Evolutionary conservation across 2,329 filamentous ascomycete species (phyloP).

Genomic region (Torrubiella hemipterigena): DNA sequence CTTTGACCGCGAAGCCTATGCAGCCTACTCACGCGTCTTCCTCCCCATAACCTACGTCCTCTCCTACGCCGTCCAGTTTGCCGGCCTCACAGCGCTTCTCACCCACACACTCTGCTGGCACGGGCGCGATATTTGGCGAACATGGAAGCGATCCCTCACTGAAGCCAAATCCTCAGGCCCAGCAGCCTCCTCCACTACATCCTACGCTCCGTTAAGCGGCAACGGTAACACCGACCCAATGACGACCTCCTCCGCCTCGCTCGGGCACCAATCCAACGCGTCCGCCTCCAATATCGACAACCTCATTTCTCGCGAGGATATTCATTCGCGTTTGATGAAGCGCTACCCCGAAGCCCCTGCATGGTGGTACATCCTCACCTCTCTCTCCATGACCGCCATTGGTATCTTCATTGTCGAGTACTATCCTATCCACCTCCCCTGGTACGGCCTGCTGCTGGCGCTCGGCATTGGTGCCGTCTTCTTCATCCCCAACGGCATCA

Average conservation of each 20-base stretch:
- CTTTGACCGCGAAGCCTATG: slow-evolving; percentile 66
- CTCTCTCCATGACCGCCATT: slow-evolving; percentile 62
- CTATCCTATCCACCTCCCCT: slow-evolving; percentile 73
- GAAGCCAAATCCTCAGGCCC: slow-evolving; percentile 44
- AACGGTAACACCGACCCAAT: slow-evolving; percentile 6
- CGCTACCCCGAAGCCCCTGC: slow-evolving; percentile 73
- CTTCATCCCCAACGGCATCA: slow-evolving; percentile 83
- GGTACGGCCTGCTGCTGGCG: slow-evolving; percentile 74
- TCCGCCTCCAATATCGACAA: slow-evolving; percentile 33
- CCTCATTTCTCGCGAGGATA: slow-evolving; percentile 61
- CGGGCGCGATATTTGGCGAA: slow-evolving; percentile 67
- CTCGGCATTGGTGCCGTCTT: slow-evolving; percentile 67
- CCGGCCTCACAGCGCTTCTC: slow-evolving; percentile 64
- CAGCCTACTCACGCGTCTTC: slow-evolving; percentile 73
- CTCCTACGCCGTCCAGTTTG: slow-evolving; percentile 79
- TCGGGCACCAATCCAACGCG: slow-evolving; percentile 15
- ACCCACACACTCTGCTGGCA: slow-evolving; percentile 80
- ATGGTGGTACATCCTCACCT: slow-evolving; percentile 69
- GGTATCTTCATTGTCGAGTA: slow-evolving; percentile 81
- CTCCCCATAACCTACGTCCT: slow-evolving; percentile 79
- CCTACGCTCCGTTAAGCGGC: slow-evolving; percentile 13
- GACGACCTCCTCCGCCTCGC: slow-evolving; percentile 8
- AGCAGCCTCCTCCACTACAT: slow-evolving; percentile 40
- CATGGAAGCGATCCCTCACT: slow-evolving; percentile 58
- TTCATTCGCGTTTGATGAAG: slow-evolving; percentile 75